Percentiles rank a stretch among this genome's conserved stretches.
phyloP scores from a whole-genome alignment of 495 filamentous ascomycete species.

The Aspergillus campestris region DNA sequence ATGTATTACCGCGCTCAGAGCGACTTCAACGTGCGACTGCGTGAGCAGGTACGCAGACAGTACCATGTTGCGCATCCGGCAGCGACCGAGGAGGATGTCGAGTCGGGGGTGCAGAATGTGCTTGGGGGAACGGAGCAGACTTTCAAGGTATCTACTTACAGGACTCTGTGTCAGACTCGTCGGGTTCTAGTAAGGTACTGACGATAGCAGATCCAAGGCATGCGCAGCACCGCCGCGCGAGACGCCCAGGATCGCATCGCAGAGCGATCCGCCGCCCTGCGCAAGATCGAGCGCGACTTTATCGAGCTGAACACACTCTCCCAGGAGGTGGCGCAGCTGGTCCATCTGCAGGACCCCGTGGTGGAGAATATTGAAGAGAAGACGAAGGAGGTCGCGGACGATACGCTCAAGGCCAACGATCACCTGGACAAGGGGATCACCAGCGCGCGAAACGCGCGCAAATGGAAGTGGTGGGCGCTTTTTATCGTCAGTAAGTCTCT shows the following conservation, averaged over 20 bases:
- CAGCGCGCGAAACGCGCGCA: slow-evolving; percentile 56
- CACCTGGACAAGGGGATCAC: slow-evolving; percentile 58
- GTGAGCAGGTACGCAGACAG: slow-evolving; percentile 63
- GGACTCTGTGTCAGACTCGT: background rate
- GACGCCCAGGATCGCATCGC: slow-evolving; percentile 58
- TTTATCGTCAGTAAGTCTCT: slow-evolving; percentile 56
- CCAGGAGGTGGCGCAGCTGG: slow-evolving; percentile 62
- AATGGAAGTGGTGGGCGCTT: slow-evolving; percentile 89
- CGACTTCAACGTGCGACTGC: slow-evolving; percentile 53
- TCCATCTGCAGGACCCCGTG: slow-evolving; percentile 61
- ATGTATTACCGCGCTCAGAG: slow-evolving; percentile 59
- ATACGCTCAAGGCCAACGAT: slow-evolving; percentile 59
- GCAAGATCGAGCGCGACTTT: slow-evolving; percentile 70
- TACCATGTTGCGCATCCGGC: slow-evolving; percentile 72
- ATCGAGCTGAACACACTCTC: slow-evolving; percentile 68
- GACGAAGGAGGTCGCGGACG: slow-evolving; percentile 55
- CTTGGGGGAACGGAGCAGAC: slow-evolving; percentile 53
- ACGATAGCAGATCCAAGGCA: slow-evolving; percentile 26
- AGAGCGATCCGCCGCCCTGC: slow-evolving; percentile 67
- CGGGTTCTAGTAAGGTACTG: slow-evolving; percentile 18
- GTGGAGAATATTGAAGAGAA: slow-evolving; percentile 62
- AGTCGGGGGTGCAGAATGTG: slow-evolving; percentile 54
- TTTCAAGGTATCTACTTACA: slow-evolving; percentile 35
- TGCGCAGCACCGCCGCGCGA: slow-evolving; percentile 60
- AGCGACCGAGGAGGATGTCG: slow-evolving; percentile 60